Base-by-base conservation (phyloP, 1,284 basidiomycete species). In the Cryptococcus amylolentus region DNA sequence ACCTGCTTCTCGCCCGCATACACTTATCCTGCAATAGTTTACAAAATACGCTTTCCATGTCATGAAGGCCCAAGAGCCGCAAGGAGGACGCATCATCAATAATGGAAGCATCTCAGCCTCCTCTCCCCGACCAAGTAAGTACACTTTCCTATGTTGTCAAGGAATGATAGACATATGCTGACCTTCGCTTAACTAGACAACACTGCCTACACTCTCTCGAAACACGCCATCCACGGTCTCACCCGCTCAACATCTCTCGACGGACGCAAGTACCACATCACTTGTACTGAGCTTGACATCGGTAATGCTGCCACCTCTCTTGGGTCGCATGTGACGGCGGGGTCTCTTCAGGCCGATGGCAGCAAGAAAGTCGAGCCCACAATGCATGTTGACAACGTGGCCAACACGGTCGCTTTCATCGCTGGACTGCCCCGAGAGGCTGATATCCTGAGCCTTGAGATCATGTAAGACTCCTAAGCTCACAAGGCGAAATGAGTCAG, bases 21-120 rank as follows among this genome's bases (percentile, higher is more conserved):
- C 20, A 38, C 9, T 35, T 35, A 35, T 5, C 31, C 6, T 35
- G 31, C 18, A 10, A 4, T 40, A 69, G 68, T 89, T 87, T 71
- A 87, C 87, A 0, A 81, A 85, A n/a, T 84, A 88, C 61, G 89
- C 89, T 7, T 81, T 89, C 66, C 81, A 77, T 55, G 73, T 84
- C 10, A 91, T 91, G 83, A 90, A 88, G 69, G 67, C 73, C 0
- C 88, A 91, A 69, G 71, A 75, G 0, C 89, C 89, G 3, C 80
- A 80, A 58, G 89, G 89, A 63, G 88, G 88, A 78, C 82, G 87
- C 13, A 88, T 92, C 64, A 87, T 91, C 76, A 91, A 91, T 78
- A 90, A 91, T 63, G 88, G 88, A 7, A 88, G 86, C 40, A 82
- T 91, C 54, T 84, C 87, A 0, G 87, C 88, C 0, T 83, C 86